These are phyloP conservation scores for Kwoniella newhampshirensis DNA, from an alignment of 768 basidiomycete species.

Conservation along the genomic window DNA sequence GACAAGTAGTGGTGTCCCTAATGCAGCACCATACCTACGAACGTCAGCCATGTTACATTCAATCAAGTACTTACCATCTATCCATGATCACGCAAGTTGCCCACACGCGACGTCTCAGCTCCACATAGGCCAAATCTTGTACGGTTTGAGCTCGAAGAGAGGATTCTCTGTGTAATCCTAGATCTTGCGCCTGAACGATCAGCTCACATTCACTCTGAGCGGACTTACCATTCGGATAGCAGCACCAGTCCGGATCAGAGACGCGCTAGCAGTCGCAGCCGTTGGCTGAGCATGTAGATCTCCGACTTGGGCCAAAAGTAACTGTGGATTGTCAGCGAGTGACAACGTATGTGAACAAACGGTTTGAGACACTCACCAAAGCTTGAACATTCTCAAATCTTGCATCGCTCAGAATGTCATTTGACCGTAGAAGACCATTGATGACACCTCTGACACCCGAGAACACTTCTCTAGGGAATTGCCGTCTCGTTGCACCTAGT, in stretches of 20 bases:
- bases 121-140: constrained; percentile 59
- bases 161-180: constrained; percentile 91
- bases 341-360: background rate
- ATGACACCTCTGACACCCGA: constrained; percentile 84
- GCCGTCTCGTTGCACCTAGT: constrained; percentile 76
- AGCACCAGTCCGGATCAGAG: constrained; percentile 81
- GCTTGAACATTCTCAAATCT: constrained; percentile 84
- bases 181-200: constrained; percentile 77
- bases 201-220: constrained; percentile 32
- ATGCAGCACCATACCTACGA: constrained; percentile 75
- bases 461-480: constrained; percentile 80
- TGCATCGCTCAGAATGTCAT: constrained; percentile 86
- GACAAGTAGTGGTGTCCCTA: constrained; percentile 93
- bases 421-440: constrained; percentile 78
- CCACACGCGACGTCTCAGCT: constrained; percentile 87
- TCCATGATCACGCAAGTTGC: constrained; percentile 91
- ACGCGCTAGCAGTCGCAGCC: constrained; percentile 76
- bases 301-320: constrained; percentile 58
- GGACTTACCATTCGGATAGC: constrained; percentile 83
- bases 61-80: constrained; percentile 66
- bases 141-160: constrained; percentile 55
- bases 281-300: constrained; percentile 90
- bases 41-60: background rate
- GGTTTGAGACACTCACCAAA: constrained; percentile 58
- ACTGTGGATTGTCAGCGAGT: constrained; percentile 6